Base-by-base conservation (phyloP, 768 basidiomycete species). In the Pleurotus tuoliensis region DNA sequence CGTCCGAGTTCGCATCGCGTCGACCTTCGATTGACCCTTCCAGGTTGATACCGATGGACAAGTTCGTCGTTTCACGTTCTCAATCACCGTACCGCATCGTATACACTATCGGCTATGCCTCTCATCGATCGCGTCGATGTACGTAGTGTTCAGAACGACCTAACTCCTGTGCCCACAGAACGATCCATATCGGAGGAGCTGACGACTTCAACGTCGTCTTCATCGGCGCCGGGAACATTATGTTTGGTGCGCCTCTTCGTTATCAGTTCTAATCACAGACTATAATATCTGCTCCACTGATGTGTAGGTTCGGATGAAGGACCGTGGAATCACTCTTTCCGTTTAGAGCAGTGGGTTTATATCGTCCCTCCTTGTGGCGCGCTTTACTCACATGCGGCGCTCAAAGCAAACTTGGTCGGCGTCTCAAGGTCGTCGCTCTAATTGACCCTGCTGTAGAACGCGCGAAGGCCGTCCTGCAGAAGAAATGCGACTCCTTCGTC, bases 181-280 rank as follows among this genome's bases (percentile, higher is more conserved):
- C 72, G 55, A 71, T 72, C 61, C 77, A 82, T 48, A 66, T 84
- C 54, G 76, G 76, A 54, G 87, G 85, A 13, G 72, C 82, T 47
- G 83, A 88, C 62, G 79, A 87, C 66, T 97, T 97, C 80, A 96
- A 97, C 69, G 87, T 98, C 54, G 84, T 96, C 69, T 94, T 96
- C 72, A 78, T 98, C 63, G 95, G 95, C 50, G 95, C 95, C 24
- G 95, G 94, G 13, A 96, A 97, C 74, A 95, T 98, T 75, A 97
- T 97, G 94, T 98, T 98, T 68, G 95, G 94, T 84, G 53, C 56
- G 73, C 57, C 37, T 37, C 27, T n/a, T 39, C 51, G 43, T 37
- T 55, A 57, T 43, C 41, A 12, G 25, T 38, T 41, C 16, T 38
- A 12, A 43, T 55, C 15, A 30, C 34, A 24, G 43, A 38, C 27